These are phyloP conservation scores for Diplodia sapinea DNA, from an alignment of 2,329 filamentous ascomycete genomes.

Conservation along the genomic window DNA sequence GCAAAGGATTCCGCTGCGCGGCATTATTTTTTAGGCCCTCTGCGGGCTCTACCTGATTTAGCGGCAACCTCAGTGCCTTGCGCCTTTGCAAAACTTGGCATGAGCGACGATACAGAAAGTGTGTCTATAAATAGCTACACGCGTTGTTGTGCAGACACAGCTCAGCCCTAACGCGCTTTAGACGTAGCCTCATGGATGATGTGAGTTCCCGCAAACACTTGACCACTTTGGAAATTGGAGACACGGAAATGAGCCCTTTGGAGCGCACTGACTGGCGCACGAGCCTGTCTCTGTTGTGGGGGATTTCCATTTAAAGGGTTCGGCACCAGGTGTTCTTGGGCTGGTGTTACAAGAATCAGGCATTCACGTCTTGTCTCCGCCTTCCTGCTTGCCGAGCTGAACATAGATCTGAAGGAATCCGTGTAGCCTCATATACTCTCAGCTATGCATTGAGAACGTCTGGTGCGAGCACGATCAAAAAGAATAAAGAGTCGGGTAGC, in stretches of 20 bases:
- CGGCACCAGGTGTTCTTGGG: not conserved
- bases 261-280: not conserved
- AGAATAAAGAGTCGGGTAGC: not conserved
- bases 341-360: not conserved
- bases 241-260: not conserved
- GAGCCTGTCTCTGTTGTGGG: not conserved
- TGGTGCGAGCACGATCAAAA: not conserved
- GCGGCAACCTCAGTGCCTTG: not conserved
- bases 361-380: not conserved
- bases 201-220: not conserved
- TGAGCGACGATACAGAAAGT: not conserved
- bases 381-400: not conserved
- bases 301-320: not conserved
- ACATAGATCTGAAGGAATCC: not conserved
- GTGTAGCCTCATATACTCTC: not conserved
- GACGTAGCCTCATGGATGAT: not conserved
- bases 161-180: not conserved
- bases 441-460: not conserved
- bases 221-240: not conserved
- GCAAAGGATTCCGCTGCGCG: not conserved
- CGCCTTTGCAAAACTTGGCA: not conserved
- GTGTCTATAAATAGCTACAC: not conserved
- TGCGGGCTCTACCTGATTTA: not conserved
- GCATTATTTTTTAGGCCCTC: not conserved
- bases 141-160: not conserved